These are phyloP conservation scores for Silene conica DNA, from an alignment of 148 eudicot species.

Conservation along the genomic window DNA sequence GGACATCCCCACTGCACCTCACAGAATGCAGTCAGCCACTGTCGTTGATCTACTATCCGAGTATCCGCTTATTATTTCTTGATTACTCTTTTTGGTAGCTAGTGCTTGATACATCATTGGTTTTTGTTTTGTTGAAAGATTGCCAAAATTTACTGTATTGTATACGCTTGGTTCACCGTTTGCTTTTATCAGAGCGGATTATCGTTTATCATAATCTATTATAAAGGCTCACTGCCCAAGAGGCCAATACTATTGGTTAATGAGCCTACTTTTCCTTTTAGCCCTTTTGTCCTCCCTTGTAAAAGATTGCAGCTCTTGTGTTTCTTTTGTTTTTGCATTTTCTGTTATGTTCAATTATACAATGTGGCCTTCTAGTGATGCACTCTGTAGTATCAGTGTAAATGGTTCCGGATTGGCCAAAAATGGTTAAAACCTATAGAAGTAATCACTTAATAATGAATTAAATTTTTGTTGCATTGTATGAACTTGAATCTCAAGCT, in stretches of 20 bases:
- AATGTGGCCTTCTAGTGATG: background rate
- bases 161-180: background rate
- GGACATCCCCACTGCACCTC: background rate
- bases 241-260: background rate
- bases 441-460: background rate
- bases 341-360: background rate
- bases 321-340: background rate
- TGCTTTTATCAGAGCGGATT: background rate
- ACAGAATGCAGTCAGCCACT: background rate
- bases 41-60: background rate
- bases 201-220: background rate
- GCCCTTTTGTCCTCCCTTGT: background rate
- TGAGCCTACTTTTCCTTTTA: background rate
- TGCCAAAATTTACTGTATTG: background rate
- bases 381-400: background rate
- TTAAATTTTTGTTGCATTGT: background rate
- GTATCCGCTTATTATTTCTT: background rate
- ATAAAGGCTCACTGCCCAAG: background rate
- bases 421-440: background rate
- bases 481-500: background rate
- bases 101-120: background rate
- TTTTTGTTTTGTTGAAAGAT: background rate
- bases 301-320: background rate
- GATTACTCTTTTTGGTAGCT: background rate
- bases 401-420: background rate